Evolutionary conservation across 116 monocot species (phyloP).

Genomic region (Phalaenopsis hybrid): DNA sequence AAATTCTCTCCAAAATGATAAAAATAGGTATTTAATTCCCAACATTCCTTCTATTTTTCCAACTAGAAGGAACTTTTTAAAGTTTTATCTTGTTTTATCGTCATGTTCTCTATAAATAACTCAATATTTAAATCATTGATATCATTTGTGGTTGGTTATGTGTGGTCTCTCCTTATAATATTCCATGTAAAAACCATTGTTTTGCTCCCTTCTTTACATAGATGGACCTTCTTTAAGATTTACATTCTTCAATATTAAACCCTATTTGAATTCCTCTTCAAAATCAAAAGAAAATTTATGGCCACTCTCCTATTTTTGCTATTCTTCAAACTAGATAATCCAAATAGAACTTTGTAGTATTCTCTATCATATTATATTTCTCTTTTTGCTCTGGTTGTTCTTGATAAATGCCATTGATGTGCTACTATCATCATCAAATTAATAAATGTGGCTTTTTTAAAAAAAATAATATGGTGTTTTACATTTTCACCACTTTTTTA

Average conservation of each 20-base stretch:
- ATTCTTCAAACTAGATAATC: too few species aligned
- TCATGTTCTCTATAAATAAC: not conserved
- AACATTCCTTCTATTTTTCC: not conserved
- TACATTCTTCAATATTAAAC: not conserved
- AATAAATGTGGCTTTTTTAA: too few species aligned
- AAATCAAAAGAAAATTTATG: too few species aligned
- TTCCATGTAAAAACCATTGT: not conserved
- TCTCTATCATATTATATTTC: too few species aligned
- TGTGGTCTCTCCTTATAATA: not conserved
- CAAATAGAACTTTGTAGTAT: too few species aligned
- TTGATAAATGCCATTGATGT: too few species aligned
- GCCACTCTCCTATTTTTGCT: too few species aligned
- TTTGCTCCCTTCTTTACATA: not conserved
- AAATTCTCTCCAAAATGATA: not conserved
- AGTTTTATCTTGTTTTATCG: not conserved
- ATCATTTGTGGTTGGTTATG: not conserved
- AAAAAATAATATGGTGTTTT: too few species aligned
- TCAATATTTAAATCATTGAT: not conserved
- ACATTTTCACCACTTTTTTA: too few species aligned
- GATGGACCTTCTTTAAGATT: not conserved
- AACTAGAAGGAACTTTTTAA: not conserved
- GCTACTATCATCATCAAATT: too few species aligned
- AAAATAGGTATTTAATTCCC: not conserved
- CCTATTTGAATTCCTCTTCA: too few species aligned
- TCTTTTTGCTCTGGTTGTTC: too few species aligned